Base-by-base conservation (phyloP, 176 grass and related monocot genomes). In the Cocos nucifera region DNA sequence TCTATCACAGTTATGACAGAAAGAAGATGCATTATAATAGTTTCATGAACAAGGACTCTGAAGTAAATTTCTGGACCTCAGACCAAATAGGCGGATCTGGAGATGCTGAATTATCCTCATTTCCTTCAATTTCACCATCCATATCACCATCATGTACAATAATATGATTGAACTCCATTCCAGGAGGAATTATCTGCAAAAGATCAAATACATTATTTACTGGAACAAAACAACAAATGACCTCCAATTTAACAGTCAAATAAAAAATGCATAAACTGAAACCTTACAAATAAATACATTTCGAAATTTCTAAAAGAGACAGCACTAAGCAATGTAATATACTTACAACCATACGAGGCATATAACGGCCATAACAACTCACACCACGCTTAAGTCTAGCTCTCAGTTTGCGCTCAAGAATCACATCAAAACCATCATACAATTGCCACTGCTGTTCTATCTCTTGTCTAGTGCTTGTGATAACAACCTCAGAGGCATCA, bases 281-380 rank as follows among this genome's bases (percentile, higher is more conserved):
- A 44, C 2, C 35, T 44, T 44, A 14, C 35, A 44, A 49, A 54
- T 35, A 30, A 30, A 30, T 30, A 30, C 5, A 30, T 30, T 30
- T 30, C 1, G 28, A 30, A 30, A 30, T 6, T 30, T 30, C 28
- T 29, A 19, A 72, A 55, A 63, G 25, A 55, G 17, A 57, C 14
- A 25, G 22, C 0, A 63, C 4, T 29, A 61, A 35, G 2, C 29
- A 44, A 50, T 17, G 14, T 19, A 53, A 51, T 7, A 48, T 89
- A 84, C 86, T 89, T 59, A 89, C 86, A 74, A 78, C 80, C 80
- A 84, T 89, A 75, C 86, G 86, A 69, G 86, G 86, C 86, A 89
- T 89, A 64, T 72, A 73, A 67, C 86, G 86, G 5, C 86, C 86
- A 82, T 79, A 82, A 65, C 84, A 87, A 49, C 71, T 87, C 66